Evolutionary conservation across 352 stramenopile species (phyloP), one percentile per base, ranked within the genome.

Genomic region (Pythium brassicae): DNA sequence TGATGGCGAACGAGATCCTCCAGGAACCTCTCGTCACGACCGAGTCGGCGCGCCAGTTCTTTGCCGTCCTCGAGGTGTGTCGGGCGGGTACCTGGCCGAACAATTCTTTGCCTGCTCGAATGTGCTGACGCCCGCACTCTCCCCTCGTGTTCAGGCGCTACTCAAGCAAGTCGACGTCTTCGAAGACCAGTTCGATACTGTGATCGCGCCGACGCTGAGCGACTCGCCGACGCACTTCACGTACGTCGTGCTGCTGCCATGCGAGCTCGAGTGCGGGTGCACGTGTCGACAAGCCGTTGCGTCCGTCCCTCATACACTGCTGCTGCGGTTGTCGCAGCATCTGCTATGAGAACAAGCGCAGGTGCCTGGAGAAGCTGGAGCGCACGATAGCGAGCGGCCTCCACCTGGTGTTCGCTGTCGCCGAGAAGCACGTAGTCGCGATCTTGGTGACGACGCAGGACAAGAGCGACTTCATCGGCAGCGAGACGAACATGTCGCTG

Each of bases 401-500:
- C 3, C 68, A 84, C 32, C 74, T 78, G 42, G 72, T 83, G 15
- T 66, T 92, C 45, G 37, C 53, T 17, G 81, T 89, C n/a, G 75
- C 86, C 19, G 78, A 87, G 37, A 93, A 90, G 54, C 53, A 68
- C 17, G 50, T 90, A 26, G 53, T 57, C 6, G 53, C 73, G 25
- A 76, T 88, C 35, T 62, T 94, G 4, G 58, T 65, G 20, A 62
- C 67, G 8, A 72, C 74, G 27, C 83, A 92, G 50, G 78, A 86
- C 42, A 94, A 94, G 59, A 63, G 25, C 26, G 83, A 94, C 48
- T 94, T 94, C 47, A 73, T 92, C 19, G 80, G 77, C 19, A 86
- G 77, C 26, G 72, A 89, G 63, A 62, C 71, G 12, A 89, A 83
- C 63, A 80, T 88, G 69, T 90, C 76, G 43, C 68, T 92, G 4